These are phyloP conservation scores for Solanum ahanhuiri DNA, from an alignment of 257 asterid genomes.

Conservation along the genomic window DNA sequence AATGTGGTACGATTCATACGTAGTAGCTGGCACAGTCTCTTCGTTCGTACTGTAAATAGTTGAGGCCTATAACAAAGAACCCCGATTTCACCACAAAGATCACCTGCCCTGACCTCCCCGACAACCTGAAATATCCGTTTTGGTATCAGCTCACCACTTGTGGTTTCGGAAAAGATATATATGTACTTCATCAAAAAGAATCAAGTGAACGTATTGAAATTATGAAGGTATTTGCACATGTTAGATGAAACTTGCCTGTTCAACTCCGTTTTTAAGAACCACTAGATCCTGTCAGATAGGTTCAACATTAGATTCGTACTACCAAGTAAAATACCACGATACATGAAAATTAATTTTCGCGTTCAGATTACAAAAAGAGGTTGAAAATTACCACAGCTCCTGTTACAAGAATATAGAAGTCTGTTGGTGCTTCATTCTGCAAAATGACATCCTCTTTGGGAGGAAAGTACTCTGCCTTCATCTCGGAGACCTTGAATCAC, in stretches of 20 bases:
- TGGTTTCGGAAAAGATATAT: neutral
- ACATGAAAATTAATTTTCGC: neutral
- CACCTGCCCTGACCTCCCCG: slow-evolving; percentile 80
- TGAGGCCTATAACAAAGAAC: slow-evolving; percentile 89
- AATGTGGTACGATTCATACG: slow-evolving; percentile 72
- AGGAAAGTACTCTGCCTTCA: slow-evolving; percentile 45
- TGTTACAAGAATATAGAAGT: slow-evolving; percentile 32
- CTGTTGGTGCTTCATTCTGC: slow-evolving; percentile 47
- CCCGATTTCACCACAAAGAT: slow-evolving; percentile 85
- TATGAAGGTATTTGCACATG: neutral
- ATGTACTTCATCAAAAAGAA: neutral
- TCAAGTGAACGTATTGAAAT: neutral
- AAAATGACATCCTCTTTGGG: slow-evolving; percentile 39
- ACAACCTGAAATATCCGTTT: slow-evolving; percentile 39
- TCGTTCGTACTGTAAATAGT: slow-evolving; percentile 77
- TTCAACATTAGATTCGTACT: slow-evolving; percentile 5
- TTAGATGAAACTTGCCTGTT: slow-evolving; percentile 48
- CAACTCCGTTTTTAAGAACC: slow-evolving; percentile 27
- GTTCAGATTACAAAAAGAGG: neutral
- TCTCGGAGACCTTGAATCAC: slow-evolving; percentile 32
- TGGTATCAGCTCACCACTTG: neutral
- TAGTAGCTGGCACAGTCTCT: slow-evolving; percentile 61
- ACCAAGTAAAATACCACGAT: neutral
- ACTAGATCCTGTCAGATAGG: slow-evolving; percentile 23
- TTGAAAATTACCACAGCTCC: slow-evolving; percentile 33